Base-by-base conservation (phyloP, 129 eudicot species). In the Chrysanthemum lavandulifolium region DNA sequence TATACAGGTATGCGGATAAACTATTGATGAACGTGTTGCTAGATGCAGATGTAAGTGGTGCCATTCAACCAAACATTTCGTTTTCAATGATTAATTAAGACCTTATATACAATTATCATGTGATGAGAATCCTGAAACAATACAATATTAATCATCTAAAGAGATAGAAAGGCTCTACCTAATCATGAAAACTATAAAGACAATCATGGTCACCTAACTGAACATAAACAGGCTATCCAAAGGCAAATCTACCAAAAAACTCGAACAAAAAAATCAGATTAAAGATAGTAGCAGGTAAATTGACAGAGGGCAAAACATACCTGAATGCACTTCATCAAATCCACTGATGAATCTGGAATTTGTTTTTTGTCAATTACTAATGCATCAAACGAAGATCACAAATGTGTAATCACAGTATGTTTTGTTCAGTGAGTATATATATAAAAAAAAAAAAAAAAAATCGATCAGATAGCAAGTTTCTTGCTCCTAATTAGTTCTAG, bases 91-190 rank as follows among this genome's bases (percentile, higher is more conserved):
- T 64, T 63, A 31, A n/a, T 64, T 23, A 64, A n/a, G 15, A 51
- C 21, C 23, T 64, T 36, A 36, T 40, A 64, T 33, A 43, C 8
- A 10, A 36, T 64, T n/a, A 36, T 14, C 13, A 40, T 33, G 53
- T 64, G 13, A 64, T 40, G 45, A 6, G 69, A n/a, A 10, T 43
- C n/a, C 40, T n/a, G 27, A 64, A 40, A 7, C 49, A 31, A 62
- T 1, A 7, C 50, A 58, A 6, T 1, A 36, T 14, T 7, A 64
- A 64, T 33, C 25, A 31, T 64, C 13, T 7, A 33, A 64, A 15
- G 69, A 55, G 75, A 61, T 61, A 48, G 67, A 61, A 29, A 61
- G 67, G 67, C 18, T 29, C 33, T 14, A 61, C 48, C 67, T 61
- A 61, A 61, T 29, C 48, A 5, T 12, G 10, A 61, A 12, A 27